phyloP scores from a whole-genome alignment of 2,329 filamentous ascomycete genomes.

The Cadophora malorum region DNA sequence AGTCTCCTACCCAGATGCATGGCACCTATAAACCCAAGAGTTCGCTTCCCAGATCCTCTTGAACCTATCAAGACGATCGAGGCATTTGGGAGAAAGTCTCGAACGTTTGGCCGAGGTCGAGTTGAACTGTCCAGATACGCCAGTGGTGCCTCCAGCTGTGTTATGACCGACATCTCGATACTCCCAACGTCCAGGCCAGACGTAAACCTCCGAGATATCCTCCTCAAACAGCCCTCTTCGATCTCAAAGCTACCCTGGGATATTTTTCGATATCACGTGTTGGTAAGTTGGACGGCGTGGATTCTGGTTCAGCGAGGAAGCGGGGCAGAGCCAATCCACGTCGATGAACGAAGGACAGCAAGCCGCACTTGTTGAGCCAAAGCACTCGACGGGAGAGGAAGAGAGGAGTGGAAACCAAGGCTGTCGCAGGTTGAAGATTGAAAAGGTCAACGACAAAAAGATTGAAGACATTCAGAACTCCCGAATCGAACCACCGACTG shows the following conservation, averaged over 20 bases:
- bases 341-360: neutral
- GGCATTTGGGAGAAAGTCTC: constrained; percentile 54
- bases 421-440: neutral
- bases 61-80: constrained; percentile 78
- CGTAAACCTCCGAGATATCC: neutral
- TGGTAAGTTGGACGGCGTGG: neutral
- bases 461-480: constrained; percentile 9
- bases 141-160: constrained; percentile 35
- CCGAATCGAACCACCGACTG: constrained; percentile 4
- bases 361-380: constrained; percentile 18
- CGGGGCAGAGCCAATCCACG: constrained; percentile 3
- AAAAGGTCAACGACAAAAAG: constrained; percentile 1
- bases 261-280: constrained; percentile 15
- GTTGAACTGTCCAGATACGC: constrained; percentile 32
- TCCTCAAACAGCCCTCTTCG: neutral
- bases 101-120: constrained; percentile 31
- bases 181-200: neutral
- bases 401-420: neutral
- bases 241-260: neutral
- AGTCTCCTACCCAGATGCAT: constrained; percentile 72
- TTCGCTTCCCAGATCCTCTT: constrained; percentile 77
- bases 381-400: neutral
- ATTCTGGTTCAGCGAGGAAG: constrained; percentile 5
- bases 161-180: constrained; percentile 39
- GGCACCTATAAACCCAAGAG: constrained; percentile 76